A percentile compares a stretch with the other conserved stretches of the same genome.
Evolutionary conservation across 306 rosid genomes (phyloP).

Genomic region (Inga laurina): DNA sequence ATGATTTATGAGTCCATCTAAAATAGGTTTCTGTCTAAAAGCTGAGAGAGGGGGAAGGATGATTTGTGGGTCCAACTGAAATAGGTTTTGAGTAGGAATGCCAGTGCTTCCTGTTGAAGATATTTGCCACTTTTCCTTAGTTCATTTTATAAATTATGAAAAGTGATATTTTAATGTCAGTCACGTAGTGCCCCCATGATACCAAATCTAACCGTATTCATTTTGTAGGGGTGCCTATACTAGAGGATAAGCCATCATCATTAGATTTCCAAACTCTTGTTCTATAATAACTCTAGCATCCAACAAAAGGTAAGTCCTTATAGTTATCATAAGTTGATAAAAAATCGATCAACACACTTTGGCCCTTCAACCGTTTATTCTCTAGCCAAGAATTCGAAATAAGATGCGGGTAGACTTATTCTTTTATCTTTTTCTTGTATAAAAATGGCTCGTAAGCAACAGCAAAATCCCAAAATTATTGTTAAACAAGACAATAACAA

Average conservation of each 20-base stretch:
- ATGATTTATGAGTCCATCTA: neutral
- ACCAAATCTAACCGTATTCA: neutral
- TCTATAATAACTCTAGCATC: neutral
- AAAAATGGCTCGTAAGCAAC: no score
- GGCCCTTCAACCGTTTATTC: no score
- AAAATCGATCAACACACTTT: no score
- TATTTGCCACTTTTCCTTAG: neutral
- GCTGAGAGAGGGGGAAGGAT: no score
- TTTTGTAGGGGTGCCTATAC: neutral
- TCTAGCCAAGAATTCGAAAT: no score
- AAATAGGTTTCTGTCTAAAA: conserved; percentile 17
- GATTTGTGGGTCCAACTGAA: neutral
- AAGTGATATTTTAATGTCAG: neutral
- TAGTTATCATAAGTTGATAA: no score
- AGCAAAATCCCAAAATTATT: no score
- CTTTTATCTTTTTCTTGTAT: no score
- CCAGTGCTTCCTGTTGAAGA: no score
- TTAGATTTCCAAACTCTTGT: neutral
- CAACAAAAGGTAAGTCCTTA: neutral
- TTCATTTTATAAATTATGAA: neutral
- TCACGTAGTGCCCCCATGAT: neutral
- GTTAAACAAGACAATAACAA: no score
- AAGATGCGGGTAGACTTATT: no score
- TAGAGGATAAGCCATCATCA: neutral
- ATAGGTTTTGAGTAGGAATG: neutral